Evolutionary conservation across 1,139 yeast genomes (phyloP).

Genomic region (Suhomyces bolitotheri): DNA sequence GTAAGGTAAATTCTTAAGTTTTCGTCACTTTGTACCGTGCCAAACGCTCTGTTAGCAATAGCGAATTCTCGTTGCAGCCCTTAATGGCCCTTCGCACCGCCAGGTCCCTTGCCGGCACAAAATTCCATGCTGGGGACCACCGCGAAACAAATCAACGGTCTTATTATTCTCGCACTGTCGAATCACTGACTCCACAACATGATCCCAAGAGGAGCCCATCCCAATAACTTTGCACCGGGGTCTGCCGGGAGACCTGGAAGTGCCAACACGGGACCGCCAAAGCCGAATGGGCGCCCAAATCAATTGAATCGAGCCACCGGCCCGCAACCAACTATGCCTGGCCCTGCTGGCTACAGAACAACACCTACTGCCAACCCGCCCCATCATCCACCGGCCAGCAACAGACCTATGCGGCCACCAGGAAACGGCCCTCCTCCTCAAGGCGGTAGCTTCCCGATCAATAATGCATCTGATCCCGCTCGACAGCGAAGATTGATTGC

Average conservation of each 20-base stretch:
- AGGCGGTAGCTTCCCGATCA: conserved; percentile 2
- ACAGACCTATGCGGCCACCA: conserved; percentile 3
- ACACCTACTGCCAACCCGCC: conserved; percentile 1
- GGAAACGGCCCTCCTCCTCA: conserved; percentile 3
- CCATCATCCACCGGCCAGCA: conserved; percentile 1
- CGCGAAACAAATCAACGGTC: too few species aligned
- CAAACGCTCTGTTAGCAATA: too few species aligned
- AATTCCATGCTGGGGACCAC: too few species aligned
- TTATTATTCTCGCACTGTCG: background rate
- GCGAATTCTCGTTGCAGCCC: too few species aligned
- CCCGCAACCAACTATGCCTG: background rate
- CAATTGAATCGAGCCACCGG: background rate
- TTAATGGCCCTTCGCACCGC: too few species aligned
- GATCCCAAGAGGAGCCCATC: conserved; percentile 15
- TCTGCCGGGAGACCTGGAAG: background rate
- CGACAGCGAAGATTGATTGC: conserved; percentile 15
- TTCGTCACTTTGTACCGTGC: too few species aligned
- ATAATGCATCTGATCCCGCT: conserved; percentile 5
- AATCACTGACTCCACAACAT: conserved; percentile 2
- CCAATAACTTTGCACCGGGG: conserved; percentile 1
- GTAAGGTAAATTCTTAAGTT: too few species aligned
- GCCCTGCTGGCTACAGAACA: background rate
- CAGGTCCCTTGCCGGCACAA: too few species aligned
- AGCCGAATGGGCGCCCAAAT: background rate
- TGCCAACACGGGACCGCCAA: background rate